These are phyloP conservation scores for Suhomyces choctaworum DNA, from an alignment of 1,139 yeast species.

Conservation along the genomic window DNA sequence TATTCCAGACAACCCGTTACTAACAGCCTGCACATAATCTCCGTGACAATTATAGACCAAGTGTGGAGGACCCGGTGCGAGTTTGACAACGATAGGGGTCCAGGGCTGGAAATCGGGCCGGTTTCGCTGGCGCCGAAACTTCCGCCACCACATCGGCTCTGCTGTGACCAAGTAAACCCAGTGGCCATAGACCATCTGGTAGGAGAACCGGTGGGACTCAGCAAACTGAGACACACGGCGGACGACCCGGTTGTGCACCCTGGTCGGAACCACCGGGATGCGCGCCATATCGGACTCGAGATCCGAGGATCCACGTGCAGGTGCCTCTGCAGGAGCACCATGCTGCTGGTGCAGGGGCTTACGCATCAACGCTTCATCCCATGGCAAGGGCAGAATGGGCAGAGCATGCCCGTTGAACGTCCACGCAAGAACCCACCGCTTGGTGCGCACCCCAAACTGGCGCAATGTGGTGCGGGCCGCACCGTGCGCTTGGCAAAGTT, in stretches of 20 bases:
- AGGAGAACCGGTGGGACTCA: slow-evolving; percentile 1
- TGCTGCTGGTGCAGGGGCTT: no score
- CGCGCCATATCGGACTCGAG: no score
- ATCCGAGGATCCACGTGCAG: no score
- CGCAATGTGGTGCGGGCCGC: slow-evolving; percentile 10
- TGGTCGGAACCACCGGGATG: no score
- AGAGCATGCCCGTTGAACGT: slow-evolving; percentile 5
- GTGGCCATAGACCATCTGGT: slow-evolving; percentile 1
- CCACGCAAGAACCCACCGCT: slow-evolving; percentile 26
- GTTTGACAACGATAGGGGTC: background rate
- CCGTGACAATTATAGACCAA: slow-evolving; percentile 1
- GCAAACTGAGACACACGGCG: background rate
- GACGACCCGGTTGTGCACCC: no score
- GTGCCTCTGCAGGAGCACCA: no score
- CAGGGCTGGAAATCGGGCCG: background rate
- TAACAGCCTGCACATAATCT: slow-evolving; percentile 1
- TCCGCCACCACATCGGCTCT: slow-evolving; percentile 13
- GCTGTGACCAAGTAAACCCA: slow-evolving; percentile 7
- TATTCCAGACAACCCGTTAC: background rate
- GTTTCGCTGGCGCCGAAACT: slow-evolving; percentile 7
- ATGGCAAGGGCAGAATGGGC: no score
- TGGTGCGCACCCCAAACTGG: slow-evolving; percentile 17
- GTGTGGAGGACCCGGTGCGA: background rate
- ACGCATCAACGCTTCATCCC: no score
- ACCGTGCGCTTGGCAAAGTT: slow-evolving; percentile 10